Evolutionary conservation across 805 yeast species (phyloP), one percentile per base, ranked within the genome.

Genomic region (Ogataea nonfermentans): DNA sequence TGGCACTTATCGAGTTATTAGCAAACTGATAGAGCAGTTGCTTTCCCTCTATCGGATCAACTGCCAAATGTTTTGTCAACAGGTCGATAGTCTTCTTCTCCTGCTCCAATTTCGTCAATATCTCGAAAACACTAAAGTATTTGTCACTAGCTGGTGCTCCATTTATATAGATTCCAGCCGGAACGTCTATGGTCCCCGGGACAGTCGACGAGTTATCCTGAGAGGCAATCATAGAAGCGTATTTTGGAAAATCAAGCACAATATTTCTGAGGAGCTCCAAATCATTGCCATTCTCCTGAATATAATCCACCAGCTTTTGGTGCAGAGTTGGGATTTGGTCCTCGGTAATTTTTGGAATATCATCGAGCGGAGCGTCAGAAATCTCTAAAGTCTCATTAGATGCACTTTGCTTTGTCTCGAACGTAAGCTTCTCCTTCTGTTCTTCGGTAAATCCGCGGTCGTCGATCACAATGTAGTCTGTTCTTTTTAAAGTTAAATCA

Each of bases 391-490:
- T 23, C 7, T 4, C 13, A 2, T 13, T 31, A 3, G 10, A 28
- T 2, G 24, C 11, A 2, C 24, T 29, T 6, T 41, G 31, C 6
- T 19, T 23, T 9, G 41, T 23, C 10, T 51, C 43, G 19, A 53
- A 49, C 29, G 60, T 57, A n/a, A 58, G 48, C 35, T 57, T 53
- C 11, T 48, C 46, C 26, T 55, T 61, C 34, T 55, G 56, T 20
- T 58, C 55, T 24, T 42, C 45, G n/a, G 55, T 48, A 32, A 43
- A 51, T 17, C 71, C 76, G 32, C 81, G 64, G 49, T 81, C 88
- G 51, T 81, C 87, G 33, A 80, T 70, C 3, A 73, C 85, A 19
- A 79, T 65, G 43, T 81, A 80, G 48, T 81, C 87, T 0, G 86
- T 76, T 47, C 83, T 66, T 51, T 84, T 84, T 44, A 84, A 52